Conservation (phyloP, 352 stramenopile species). For the Blastocystis sp. region DNA sequence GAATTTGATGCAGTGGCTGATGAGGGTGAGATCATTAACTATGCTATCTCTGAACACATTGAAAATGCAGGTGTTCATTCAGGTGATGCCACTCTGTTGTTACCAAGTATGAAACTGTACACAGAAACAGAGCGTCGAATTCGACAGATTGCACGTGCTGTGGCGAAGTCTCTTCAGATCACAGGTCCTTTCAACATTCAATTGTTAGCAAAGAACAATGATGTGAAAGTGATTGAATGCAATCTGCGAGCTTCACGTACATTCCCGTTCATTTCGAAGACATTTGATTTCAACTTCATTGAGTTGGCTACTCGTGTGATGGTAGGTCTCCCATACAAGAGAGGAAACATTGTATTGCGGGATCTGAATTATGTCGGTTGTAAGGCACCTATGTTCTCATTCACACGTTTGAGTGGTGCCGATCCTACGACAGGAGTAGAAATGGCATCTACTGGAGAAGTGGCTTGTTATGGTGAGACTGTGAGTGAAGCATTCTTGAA, state of each 20-base stretch:
- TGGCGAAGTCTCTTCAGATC: conserved; percentile 89
- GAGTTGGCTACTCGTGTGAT: conserved; percentile 87
- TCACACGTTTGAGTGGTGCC: conserved; percentile 89
- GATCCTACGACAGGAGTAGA: conserved; percentile 90
- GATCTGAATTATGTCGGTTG: conserved; percentile 89
- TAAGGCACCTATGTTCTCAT: conserved; percentile 96
- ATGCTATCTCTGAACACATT: conserved; percentile 97
- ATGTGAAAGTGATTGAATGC: conserved; percentile 98
- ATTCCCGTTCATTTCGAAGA: conserved; percentile 99
- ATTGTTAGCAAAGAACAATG: conserved; percentile 92
- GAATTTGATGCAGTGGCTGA: conserved; percentile 93
- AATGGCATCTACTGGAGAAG: conserved; percentile 94
- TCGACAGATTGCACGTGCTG: conserved; percentile 85
- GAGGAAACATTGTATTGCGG: conserved; percentile 83
- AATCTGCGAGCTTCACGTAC: conserved; percentile 94
- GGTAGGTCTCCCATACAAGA: conserved; percentile 70
- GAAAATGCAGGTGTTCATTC: conserved; percentile 98
- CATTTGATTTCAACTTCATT: conserved; percentile 95
- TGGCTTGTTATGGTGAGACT: conserved; percentile 91
- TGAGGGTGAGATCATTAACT: conserved; percentile 89
- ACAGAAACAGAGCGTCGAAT: conserved; percentile 91
- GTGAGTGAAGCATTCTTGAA: conserved; percentile 91
- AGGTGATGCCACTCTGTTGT: conserved; percentile 91
- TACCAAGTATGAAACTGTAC: conserved; percentile 92
- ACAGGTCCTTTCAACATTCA: conserved; percentile 98